Evolutionary conservation across 768 basidiomycete species (phyloP).

Genomic region (Lactarius sp.): DNA sequence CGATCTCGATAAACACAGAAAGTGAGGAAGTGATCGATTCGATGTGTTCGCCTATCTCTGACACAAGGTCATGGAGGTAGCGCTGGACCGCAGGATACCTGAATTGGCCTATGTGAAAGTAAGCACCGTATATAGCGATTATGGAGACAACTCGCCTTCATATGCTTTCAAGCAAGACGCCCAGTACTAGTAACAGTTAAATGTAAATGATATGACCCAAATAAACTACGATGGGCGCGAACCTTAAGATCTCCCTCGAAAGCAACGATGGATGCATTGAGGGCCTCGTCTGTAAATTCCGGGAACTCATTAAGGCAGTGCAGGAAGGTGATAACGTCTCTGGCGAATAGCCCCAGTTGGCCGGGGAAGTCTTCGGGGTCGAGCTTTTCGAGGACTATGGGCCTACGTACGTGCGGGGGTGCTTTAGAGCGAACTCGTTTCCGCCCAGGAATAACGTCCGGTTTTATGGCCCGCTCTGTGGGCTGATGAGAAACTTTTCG

Average conservation of each 20-base stretch:
- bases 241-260: constrained; percentile 71
- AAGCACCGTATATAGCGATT: constrained; percentile 1
- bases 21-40: constrained; percentile 63
- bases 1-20: constrained; percentile 73
- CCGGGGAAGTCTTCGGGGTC: constrained; percentile 64
- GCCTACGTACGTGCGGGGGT: constrained; percentile 46
- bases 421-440: constrained; percentile 34
- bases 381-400: constrained; percentile 50
- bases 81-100: constrained; percentile 65
- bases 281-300: constrained; percentile 69
- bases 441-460: constrained; percentile 34
- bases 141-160: constrained; percentile 38
- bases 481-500: constrained; percentile 49
- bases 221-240: constrained; percentile 23
- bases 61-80: constrained; percentile 68
- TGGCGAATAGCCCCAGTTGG: constrained; percentile 56
- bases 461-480: constrained; percentile 37
- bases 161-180: constrained; percentile 66
- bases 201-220: constrained; percentile 9
- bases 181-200: constrained; percentile 53
- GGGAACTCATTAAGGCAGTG: constrained; percentile 74
- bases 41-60: constrained; percentile 71
- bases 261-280: constrained; percentile 59
- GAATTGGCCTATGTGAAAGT: constrained; percentile 51
- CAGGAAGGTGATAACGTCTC: constrained; percentile 63